Evolutionary conservation across 768 basidiomycete species (phyloP), one percentile per base, ranked within the genome.

Genomic region (Mycena amicta): DNA sequence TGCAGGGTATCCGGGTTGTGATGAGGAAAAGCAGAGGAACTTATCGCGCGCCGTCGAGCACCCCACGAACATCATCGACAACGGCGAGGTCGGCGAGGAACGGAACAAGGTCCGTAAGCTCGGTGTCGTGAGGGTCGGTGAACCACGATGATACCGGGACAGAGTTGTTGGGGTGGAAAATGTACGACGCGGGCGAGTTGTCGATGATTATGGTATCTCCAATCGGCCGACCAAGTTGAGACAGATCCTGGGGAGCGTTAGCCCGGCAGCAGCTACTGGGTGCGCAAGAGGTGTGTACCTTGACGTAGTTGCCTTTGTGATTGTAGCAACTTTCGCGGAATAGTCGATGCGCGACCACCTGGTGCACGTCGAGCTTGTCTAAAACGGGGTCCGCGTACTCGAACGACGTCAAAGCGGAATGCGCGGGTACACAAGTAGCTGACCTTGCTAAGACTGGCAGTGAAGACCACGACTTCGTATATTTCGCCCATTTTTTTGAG

Each of bases 401-500:
- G 53, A 4, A 45, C 15, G 26, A 12, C 27, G 39, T 39, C 22
- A 23, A 53, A 28, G 50, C n/a, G n/a, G n/a, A n/a, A n/a, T n/a
- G n/a, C n/a, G n/a, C n/a, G n/a, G n/a, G n/a, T n/a, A n/a, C n/a
- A n/a, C n/a, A n/a, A n/a, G n/a, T n/a, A n/a, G 49, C 29, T 23
- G 15, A 95, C 95, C 83, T 98, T 99, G 83, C 93, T 96, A 55
- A 99, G 74, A 74, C 93, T 95, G 18, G 97, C 97, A 3, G 97
- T 99, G 73, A 98, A 99, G 15, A 99, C 92, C 23, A 99, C 96
- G 52, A 99, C 82, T 74, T 99, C 97, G 71, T 96, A 99, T 47
- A 98, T 88, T 73, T 98, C 95, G 43, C 97, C 97, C 97, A 98
- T 99, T 76, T 88, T 90, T 78, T 93, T 93, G 71, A 99, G 77